These are phyloP conservation scores for Phytophthora vignae DNA, from an alignment of 352 stramenopile genomes.

Conservation along the genomic window DNA sequence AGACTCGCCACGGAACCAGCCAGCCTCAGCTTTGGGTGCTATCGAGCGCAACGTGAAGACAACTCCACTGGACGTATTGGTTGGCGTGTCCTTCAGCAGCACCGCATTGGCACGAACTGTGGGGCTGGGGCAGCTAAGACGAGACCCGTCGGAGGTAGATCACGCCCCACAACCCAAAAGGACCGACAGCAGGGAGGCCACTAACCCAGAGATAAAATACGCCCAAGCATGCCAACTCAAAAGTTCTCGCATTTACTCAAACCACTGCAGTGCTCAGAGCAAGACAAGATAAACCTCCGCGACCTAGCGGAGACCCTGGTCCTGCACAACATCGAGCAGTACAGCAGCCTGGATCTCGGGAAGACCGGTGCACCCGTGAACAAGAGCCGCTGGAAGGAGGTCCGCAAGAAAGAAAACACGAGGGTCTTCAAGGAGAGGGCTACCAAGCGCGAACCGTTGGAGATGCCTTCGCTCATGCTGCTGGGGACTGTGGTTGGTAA, in stretches of 20 bases:
- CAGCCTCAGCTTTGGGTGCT: slow-evolving; percentile 7
- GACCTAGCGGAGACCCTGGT: slow-evolving; percentile 45
- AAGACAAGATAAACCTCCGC: slow-evolving; percentile 18
- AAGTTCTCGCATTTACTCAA: slow-evolving; percentile 25
- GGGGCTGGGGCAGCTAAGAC: slow-evolving; percentile 14
- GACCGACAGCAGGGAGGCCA: background rate
- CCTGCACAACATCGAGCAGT: slow-evolving; percentile 33
- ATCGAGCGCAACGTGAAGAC: slow-evolving; percentile 19
- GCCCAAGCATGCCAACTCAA: slow-evolving; percentile 7
- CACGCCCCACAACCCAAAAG: slow-evolving; percentile 13
- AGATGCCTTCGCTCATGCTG: slow-evolving; percentile 34
- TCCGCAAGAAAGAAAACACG: slow-evolving; percentile 28
- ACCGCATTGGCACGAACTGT: slow-evolving; percentile 1
- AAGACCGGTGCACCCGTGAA: slow-evolving; percentile 17
- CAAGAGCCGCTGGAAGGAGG: slow-evolving; percentile 29
- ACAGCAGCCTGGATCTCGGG: slow-evolving; percentile 21
- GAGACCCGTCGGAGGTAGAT: background rate
- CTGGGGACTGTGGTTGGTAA: slow-evolving; percentile 32
- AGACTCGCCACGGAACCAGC: background rate
- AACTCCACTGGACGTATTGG: slow-evolving; percentile 21
- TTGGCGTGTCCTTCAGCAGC: slow-evolving; percentile 17
- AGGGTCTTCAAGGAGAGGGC: slow-evolving; percentile 31
- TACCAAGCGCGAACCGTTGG: slow-evolving; percentile 19
- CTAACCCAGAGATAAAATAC: background rate
- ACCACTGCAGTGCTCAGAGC: slow-evolving; percentile 18